phyloP scores from a whole-genome alignment of 208 protist species.

The Balamuthia mandrillaris region DNA sequence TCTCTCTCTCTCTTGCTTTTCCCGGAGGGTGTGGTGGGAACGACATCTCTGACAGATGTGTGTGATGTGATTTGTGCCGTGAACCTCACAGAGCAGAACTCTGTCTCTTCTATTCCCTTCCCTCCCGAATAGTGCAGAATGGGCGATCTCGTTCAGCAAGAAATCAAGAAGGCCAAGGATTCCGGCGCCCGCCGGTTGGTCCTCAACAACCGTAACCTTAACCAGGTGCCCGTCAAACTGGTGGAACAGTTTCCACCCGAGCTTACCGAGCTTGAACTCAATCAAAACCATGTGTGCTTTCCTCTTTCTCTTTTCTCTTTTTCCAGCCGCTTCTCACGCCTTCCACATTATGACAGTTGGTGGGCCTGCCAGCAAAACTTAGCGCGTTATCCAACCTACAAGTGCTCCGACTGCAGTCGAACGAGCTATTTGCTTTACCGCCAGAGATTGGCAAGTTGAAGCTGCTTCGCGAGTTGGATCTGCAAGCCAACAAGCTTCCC shows the following conservation, averaged over 20 bases:
- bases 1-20: too few relatives aligned
- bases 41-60: too few relatives aligned
- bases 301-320: neutral
- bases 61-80: too few relatives aligned
- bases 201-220: constrained; percentile 6
- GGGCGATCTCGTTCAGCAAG: too few relatives aligned
- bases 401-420: neutral
- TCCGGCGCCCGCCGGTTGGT: too few relatives aligned
- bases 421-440: constrained; percentile 18
- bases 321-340: neutral
- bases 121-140: too few relatives aligned
- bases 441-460: constrained; percentile 8
- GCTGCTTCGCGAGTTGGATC: constrained; percentile 15
- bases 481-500: constrained; percentile 17
- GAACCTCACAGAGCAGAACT: too few relatives aligned
- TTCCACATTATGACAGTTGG: neutral
- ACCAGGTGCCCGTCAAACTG: neutral
- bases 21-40: too few relatives aligned
- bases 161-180: too few relatives aligned
- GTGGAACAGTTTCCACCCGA: constrained; percentile 1
- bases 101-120: too few relatives aligned
- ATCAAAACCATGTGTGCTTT: neutral
- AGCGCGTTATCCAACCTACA: neutral
- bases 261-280: neutral
- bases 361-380: neutral